phyloP scores from a whole-genome alignment of 345 rosid species.

The Moricandia moricandioides region DNA sequence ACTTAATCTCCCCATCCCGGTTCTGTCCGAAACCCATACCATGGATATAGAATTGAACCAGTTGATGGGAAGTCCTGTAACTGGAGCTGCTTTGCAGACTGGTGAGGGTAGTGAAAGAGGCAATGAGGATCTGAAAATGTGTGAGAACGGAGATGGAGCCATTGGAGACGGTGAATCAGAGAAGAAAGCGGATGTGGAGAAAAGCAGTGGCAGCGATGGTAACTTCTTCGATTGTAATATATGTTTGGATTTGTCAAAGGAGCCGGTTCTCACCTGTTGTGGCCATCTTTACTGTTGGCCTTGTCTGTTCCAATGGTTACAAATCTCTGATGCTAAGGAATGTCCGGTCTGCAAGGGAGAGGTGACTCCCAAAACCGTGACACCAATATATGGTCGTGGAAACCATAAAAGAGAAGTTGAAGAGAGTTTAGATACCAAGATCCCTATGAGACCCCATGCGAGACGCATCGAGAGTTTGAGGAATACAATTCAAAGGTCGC shows the following conservation, averaged over 20 bases:
- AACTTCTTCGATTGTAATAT: conserved; percentile 81
- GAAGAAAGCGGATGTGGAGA: conserved; percentile 56
- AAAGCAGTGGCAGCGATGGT: conserved; percentile 57
- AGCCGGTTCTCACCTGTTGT: conserved; percentile 89
- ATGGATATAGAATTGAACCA: conserved; percentile 61
- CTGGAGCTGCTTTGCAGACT: conserved; percentile 55
- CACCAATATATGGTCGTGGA: conserved; percentile 86
- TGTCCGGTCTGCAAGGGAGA: conserved; percentile 88
- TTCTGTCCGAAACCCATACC: conserved; percentile 42
- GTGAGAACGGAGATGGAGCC: conserved; percentile 67
- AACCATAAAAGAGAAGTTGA: conserved; percentile 50
- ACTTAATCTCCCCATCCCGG: conserved; percentile 41
- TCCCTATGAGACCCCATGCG: conserved; percentile 79
- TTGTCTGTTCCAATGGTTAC: conserved; percentile 77
- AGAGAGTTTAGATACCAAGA: conserved; percentile 57
- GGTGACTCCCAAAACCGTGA: conserved; percentile 68
- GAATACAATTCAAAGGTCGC: conserved; percentile 68
- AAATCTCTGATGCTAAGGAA: conserved; percentile 45
- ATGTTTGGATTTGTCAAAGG: conserved; percentile 75
- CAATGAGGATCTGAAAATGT: conserved; percentile 59
- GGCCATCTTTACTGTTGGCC: conserved; percentile 98
- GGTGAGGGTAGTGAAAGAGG: conserved; percentile 93
- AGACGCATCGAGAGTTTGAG: conserved; percentile 86
- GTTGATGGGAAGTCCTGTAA: conserved; percentile 50
- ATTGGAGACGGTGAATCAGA: conserved; percentile 54